Evolutionary conservation across 2,329 filamentous ascomycete genomes (phyloP), one percentile per base, ranked within the genome.

Genomic region (Triangularia setosa): DNA sequence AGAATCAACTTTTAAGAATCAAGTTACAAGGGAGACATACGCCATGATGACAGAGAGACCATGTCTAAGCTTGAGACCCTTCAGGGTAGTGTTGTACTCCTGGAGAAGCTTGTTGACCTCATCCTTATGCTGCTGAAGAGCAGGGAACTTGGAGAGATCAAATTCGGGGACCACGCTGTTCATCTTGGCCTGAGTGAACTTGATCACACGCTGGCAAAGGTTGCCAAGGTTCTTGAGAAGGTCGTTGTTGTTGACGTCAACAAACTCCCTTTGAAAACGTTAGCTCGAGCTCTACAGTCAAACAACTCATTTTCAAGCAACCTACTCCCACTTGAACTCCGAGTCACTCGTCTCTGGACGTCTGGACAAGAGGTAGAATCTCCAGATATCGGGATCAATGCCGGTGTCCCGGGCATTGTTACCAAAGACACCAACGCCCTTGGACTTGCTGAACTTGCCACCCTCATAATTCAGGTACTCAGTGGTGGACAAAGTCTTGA

Each of bases 361-460:
- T 75, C 91, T 89, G 54, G 92, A 90, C 40, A 97, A 83, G 23
- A 97, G 85, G 79, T 95, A 97, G 78, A 94, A 97, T 69, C 93
- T 84, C 92, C 93, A 97, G n/a, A 97, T 91, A 67, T 94, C 91
- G 0, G 92, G 82, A 16, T 90, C 85, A 18, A 97, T 85, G 21
- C 92, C 93, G 8, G 92, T 97, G 62, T 96, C 89, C 77, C 90
- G 90, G 56, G 92, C 93, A 72, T 91, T 92, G 78, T 91, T 93
- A 59, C 93, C 93, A 73, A 97, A 97, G 1, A 97, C 93, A 72
- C 93, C 93, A 40, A 97, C 86, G 30, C 90, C 91, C 71, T 92
- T 86, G 59, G 91, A 95, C 79, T 97, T 97, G 75, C 90, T 93
- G 80, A 97, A 97, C 76, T 97, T 97, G 69, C 91, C 91, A 65